Evolutionary conservation across 495 filamentous ascomycete species (phyloP).

Genomic region (Cryomyces minteri): DNA sequence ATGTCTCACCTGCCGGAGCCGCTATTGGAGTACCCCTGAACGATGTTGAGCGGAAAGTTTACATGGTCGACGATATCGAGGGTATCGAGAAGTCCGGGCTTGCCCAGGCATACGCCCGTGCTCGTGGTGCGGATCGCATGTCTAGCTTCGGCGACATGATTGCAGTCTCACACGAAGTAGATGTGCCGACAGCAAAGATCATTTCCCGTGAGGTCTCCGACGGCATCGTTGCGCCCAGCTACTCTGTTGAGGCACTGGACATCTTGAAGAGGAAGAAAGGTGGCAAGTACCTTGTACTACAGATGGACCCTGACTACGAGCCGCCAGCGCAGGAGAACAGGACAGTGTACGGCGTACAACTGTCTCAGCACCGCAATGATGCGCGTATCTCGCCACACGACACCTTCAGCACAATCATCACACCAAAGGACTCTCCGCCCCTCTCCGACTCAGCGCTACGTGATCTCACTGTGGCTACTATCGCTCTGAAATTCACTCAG

Average conservation of each 20-base stretch:
- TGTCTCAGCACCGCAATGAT: constrained; percentile 85
- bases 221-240: constrained; percentile 82
- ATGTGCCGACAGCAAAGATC: constrained; percentile 79
- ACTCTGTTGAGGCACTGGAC: constrained; percentile 64
- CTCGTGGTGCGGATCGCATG: constrained; percentile 91
- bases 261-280: constrained; percentile 97
- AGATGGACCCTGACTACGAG: constrained; percentile 79
- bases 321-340: constrained; percentile 59
- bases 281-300: constrained; percentile 85
- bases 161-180: constrained; percentile 76
- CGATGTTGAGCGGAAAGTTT: constrained; percentile 82
- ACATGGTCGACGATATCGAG: constrained; percentile 92
- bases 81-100: constrained; percentile 68
- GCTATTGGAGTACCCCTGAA: constrained; percentile 78
- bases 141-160: constrained; percentile 94
- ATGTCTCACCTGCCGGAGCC: constrained; percentile 91
- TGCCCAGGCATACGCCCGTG: constrained; percentile 88
- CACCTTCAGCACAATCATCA: constrained; percentile 70
- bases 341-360: constrained; percentile 71
- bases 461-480: constrained; percentile 88
- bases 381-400: constrained; percentile 61
- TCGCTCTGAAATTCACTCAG: constrained; percentile 94
- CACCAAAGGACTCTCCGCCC: constrained; percentile 39
- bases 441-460: constrained; percentile 69
- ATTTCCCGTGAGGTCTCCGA: constrained; percentile 96